These are phyloP conservation scores for Fragaria iinumae DNA, from an alignment of 306 rosid genomes.

Conservation along the genomic window DNA sequence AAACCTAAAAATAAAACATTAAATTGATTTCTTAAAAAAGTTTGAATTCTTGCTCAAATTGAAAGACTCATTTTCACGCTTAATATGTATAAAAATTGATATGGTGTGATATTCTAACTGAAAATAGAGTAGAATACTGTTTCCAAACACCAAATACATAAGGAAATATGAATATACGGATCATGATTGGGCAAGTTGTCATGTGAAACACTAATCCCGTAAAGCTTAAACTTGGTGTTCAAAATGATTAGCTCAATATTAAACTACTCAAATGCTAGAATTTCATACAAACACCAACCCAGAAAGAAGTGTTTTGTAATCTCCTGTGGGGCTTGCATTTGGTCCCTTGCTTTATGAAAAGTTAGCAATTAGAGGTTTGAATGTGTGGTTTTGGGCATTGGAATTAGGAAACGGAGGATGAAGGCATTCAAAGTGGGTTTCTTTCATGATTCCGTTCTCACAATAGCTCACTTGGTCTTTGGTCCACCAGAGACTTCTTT, in stretches of 20 bases:
- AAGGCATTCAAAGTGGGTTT: constrained; percentile 52
- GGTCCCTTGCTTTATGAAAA: constrained; percentile 63
- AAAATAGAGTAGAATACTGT: too few relatives aligned
- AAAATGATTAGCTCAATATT: constrained; percentile 67
- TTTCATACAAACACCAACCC: constrained; percentile 37
- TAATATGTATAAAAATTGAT: too few relatives aligned
- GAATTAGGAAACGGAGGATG: constrained; percentile 63
- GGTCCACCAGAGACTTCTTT: constrained; percentile 37
- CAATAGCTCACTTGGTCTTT: constrained; percentile 29
- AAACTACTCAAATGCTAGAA: constrained; percentile 38
- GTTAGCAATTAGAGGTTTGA: constrained; percentile 62
- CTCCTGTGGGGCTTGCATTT: constrained; percentile 26
- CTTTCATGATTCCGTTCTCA: constrained; percentile 21
- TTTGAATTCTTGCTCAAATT: too few relatives aligned
- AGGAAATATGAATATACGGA: constrained; percentile 1
- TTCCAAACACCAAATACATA: background rate
- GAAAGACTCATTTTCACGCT: too few relatives aligned
- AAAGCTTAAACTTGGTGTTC: constrained; percentile 46
- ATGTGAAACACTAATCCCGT: constrained; percentile 57
- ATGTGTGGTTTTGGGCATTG: constrained; percentile 53
- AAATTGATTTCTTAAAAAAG: too few relatives aligned
- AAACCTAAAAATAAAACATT: too few relatives aligned
- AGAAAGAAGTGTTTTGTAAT: constrained; percentile 37
- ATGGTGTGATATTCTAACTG: too few relatives aligned
- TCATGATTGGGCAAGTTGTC: constrained; percentile 39